Conservation (phyloP, 768 basidiomycete species). For the Exidia glandulosa region DNA sequence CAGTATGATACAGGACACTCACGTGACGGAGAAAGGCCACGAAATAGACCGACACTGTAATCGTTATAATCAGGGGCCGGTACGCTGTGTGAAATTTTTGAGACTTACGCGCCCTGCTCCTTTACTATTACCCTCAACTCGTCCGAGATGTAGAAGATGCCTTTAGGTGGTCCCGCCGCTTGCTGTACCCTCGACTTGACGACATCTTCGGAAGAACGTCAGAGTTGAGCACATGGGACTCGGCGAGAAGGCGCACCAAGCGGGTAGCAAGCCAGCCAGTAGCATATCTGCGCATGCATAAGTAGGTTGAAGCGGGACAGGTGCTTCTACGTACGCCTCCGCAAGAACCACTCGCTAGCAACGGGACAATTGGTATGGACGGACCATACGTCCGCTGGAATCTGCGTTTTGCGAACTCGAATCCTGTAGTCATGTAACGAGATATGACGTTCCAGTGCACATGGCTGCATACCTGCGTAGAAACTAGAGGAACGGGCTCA, state of each 20-base stretch:
- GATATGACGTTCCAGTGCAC: background rate
- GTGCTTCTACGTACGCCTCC: constrained; percentile 51
- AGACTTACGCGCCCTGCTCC: constrained; percentile 63
- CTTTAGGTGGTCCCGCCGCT: constrained; percentile 56
- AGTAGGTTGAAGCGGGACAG: background rate
- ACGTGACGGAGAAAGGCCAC: constrained; percentile 70
- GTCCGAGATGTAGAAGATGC: constrained; percentile 63
- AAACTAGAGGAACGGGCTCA: constrained; percentile 33
- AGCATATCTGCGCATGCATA: constrained; percentile 45
- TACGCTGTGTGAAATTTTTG: background rate
- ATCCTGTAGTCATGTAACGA: constrained; percentile 40
- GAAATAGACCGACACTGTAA: constrained; percentile 52
- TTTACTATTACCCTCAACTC: constrained; percentile 58
- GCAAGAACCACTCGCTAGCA: constrained; percentile 71
- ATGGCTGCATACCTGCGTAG: constrained; percentile 39
- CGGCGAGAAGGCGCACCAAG: constrained; percentile 35
- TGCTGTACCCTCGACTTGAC: constrained; percentile 87
- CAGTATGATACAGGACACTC: constrained; percentile 21
- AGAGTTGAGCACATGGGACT: background rate
- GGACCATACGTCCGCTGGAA: constrained; percentile 54
- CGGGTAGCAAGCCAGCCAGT: constrained; percentile 93
- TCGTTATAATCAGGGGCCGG: background rate
- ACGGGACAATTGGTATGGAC: constrained; percentile 72
- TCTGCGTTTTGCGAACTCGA: constrained; percentile 78
- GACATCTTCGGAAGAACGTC: constrained; percentile 45